Conservation (phyloP, 306 rosid genomes). For the Prunus padus region DNA sequence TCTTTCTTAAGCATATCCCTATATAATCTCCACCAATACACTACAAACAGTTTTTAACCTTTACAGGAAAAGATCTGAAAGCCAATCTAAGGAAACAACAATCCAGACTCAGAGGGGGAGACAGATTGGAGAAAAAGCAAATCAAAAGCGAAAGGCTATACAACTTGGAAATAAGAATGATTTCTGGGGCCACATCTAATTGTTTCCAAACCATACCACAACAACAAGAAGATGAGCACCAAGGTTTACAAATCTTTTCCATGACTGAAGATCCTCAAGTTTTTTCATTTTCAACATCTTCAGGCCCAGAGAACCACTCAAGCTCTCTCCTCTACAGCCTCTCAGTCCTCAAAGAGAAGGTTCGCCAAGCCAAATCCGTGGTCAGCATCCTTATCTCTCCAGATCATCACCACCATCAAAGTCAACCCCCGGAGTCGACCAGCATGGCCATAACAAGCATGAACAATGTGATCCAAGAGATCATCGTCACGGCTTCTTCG, state of each 20-base stretch:
- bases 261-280: slow-evolving; percentile 11
- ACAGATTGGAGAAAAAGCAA: background rate
- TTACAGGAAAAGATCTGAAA: background rate
- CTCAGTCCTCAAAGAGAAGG: slow-evolving; percentile 65
- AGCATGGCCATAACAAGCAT: slow-evolving; percentile 47
- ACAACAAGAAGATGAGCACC: background rate
- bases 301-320: slow-evolving; percentile 24
- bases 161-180: slow-evolving; percentile 26
- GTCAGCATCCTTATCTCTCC: slow-evolving; percentile 51
- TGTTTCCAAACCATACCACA: slow-evolving; percentile 31
- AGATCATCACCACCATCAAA: slow-evolving; percentile 5
- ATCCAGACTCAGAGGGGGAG: background rate
- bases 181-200: slow-evolving; percentile 33
- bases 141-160: too few species aligned
- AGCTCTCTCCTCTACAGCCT: slow-evolving; percentile 61
- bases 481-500: slow-evolving; percentile 67
- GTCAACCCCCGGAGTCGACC: slow-evolving; percentile 29
- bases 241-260: slow-evolving; percentile 27
- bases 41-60: background rate
- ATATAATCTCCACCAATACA: background rate
- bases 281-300: slow-evolving; percentile 15
- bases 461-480: slow-evolving; percentile 66
- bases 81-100: background rate
- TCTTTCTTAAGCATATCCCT: background rate
- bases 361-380: slow-evolving; percentile 54